These are phyloP conservation scores for Sporothrix luriei DNA, from an alignment of 2,329 filamentous ascomycete species.

Conservation along the genomic window DNA sequence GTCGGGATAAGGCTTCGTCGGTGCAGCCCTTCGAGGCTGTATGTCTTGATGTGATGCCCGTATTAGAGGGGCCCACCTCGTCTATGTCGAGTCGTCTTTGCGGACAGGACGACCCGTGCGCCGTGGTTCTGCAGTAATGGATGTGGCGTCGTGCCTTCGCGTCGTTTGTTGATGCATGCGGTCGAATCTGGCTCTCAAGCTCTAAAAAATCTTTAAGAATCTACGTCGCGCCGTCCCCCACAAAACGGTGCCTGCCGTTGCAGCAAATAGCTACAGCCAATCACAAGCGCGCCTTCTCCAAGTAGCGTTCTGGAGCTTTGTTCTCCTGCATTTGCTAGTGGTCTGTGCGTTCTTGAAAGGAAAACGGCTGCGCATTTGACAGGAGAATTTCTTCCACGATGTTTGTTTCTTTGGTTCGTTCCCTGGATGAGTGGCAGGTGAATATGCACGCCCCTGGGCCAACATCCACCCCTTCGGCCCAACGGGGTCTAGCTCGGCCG, in stretches of 20 bases:
- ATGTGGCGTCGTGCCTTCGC: slow-evolving; percentile 3
- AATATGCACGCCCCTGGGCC: slow-evolving; percentile 20
- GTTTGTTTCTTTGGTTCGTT: not conserved
- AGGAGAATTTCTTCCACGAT: not conserved
- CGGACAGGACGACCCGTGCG: no score
- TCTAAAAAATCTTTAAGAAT: slow-evolving; percentile 4
- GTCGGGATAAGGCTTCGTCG: not conserved
- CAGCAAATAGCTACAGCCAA: slow-evolving; percentile 24
- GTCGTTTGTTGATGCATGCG: not conserved
- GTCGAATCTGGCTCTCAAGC: not conserved
- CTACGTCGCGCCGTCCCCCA: slow-evolving; percentile 21
- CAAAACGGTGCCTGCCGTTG: slow-evolving; percentile 12
- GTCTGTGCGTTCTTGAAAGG: slow-evolving; percentile 29
- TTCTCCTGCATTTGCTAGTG: slow-evolving; percentile 31
- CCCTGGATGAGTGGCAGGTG: not conserved
- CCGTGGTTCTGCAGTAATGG: not conserved
- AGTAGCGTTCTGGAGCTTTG: slow-evolving; percentile 22
- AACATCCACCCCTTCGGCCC: not conserved
- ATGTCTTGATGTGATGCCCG: not conserved
- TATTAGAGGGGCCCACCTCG: not conserved
- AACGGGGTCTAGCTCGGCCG: not conserved
- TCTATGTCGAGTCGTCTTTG: not conserved
- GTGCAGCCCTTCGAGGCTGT: not conserved
- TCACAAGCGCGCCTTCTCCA: slow-evolving; percentile 5
- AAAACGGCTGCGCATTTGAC: slow-evolving; percentile 3